Evolutionary conservation across 108 stramenopile genomes (phyloP).

Genomic region (Ochromonas danica): DNA sequence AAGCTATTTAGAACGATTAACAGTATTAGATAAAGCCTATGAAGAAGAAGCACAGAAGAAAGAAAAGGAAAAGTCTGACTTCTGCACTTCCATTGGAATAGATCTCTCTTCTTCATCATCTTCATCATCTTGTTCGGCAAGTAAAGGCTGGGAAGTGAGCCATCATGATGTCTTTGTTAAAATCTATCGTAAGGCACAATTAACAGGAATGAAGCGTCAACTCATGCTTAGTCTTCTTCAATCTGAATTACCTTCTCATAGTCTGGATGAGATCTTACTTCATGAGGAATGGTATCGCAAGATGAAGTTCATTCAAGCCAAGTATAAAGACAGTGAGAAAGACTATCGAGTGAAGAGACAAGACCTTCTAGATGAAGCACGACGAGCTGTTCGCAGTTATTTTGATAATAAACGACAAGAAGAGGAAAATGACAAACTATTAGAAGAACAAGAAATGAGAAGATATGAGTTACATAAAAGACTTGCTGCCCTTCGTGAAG

Average conservation of each 20-base stretch:
- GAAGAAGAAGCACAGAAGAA: too few relatives aligned
- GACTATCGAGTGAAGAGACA: neutral
- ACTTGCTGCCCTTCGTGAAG: neutral
- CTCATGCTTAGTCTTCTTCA: neutral
- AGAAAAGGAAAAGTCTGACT: too few relatives aligned
- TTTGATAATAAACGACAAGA: too few relatives aligned
- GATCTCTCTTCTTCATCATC: neutral
- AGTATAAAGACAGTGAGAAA: neutral
- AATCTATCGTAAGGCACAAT: conserved; percentile 1
- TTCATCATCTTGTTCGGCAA: neutral
- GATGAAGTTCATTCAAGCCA: conserved; percentile 7
- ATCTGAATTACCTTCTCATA: neutral
- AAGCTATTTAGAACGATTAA: too few relatives aligned
- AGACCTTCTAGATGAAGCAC: too few relatives aligned
- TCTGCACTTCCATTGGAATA: neutral
- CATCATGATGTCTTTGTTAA: conserved; percentile 9
- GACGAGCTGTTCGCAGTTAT: too few relatives aligned
- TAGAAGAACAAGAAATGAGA: neutral
- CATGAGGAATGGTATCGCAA: conserved; percentile 30
- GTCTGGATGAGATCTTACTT: neutral
- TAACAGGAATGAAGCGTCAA: neutral
- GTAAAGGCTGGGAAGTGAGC: neutral
- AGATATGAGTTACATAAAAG: neutral
- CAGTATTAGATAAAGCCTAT: too few relatives aligned
- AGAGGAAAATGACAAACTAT: neutral